Base-by-base conservation (phyloP, 2,329 filamentous ascomycete species). In the Fusarium cicatricum region DNA sequence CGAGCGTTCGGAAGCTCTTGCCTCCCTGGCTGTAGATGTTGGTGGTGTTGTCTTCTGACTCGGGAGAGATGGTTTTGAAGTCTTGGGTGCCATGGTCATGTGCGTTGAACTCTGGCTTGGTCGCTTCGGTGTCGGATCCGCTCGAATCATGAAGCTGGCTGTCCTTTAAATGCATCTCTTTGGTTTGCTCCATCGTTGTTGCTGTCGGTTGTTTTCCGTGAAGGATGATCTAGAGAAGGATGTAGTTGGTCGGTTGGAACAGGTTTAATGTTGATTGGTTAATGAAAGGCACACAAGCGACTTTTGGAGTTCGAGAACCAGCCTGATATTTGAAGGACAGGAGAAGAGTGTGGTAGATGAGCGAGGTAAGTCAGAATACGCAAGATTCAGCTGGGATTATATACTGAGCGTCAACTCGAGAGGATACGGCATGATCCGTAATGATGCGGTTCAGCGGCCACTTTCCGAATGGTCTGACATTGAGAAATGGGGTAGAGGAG, bases 1-100 rank as follows among this genome's bases (percentile, higher is more conserved):
- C 64, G 6, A 68, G 45, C 1, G 65, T 68, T 14, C 65, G 58
- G 33, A 65, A 68, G 34, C 56, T 65, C 14, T 68, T 67, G 37
- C 61, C 63, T 4, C 65, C 65, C 33, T 66, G 61, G 0, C 49
- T 60, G 16, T 62, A 64, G 29, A 64, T 64, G 34, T 64, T 64
- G 38, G 39, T 39, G 28, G 39, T 39, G 28, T 65, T 65, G 15
- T 65, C 61, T 12, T 42, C 46, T 7, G 61, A 58, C 32, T 65
- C 58, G 7, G 26, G 48, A 6, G 4, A 44, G 19, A 49, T 38
- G 10, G 62, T 46, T 14, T 65, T 43, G 17, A 65, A 62, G 32
- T 64, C 62, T 31, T 64, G 61, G 15, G 43, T 15, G 4, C 45
- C 33, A 5, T 34, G 31, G 33, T 43, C 34, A 3, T 53, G 41